phyloP scores from a whole-genome alignment of 2,329 filamentous ascomycete genomes.

The Coniochaeta prunicola region DNA sequence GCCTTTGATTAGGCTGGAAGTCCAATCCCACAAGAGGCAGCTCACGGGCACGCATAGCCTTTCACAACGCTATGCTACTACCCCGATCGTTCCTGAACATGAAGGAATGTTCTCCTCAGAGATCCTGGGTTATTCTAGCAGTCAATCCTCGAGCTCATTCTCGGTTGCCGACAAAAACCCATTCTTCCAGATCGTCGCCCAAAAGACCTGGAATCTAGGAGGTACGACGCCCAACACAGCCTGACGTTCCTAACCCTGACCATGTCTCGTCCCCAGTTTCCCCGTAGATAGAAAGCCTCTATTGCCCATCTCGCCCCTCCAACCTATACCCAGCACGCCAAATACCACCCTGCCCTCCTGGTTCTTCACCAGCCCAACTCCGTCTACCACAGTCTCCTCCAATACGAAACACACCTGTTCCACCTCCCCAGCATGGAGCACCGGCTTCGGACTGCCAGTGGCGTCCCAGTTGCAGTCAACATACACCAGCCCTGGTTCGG shows the following conservation, averaged over 20 bases:
- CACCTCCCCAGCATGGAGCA: conserved; percentile 55
- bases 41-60: too few species aligned
- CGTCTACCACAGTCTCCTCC: conserved; percentile 31
- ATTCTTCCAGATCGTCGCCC: not conserved
- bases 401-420: conserved; percentile 61
- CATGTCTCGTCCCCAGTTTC: conserved; percentile 54
- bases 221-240: not conserved
- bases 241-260: conserved; percentile 6
- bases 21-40: too few species aligned
- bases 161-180: not conserved
- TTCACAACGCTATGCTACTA: too few species aligned
- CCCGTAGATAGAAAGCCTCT: conserved; percentile 82
- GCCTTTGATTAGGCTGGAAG: too few species aligned
- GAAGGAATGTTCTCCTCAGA: not conserved
- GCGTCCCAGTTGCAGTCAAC: conserved; percentile 51
- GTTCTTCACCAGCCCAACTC: conserved; percentile 25
- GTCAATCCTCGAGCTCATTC: not conserved
- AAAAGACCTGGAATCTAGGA: not conserved
- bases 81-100: too few species aligned
- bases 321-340: conserved; percentile 78
- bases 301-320: conserved; percentile 86
- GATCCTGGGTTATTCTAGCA: not conserved
- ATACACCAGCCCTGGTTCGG: conserved; percentile 42
- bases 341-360: conserved; percentile 51
- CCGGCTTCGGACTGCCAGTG: conserved; percentile 35